Evolutionary conservation across 768 basidiomycete genomes (phyloP).

Genomic region (Gloeophyllum trabeum): DNA sequence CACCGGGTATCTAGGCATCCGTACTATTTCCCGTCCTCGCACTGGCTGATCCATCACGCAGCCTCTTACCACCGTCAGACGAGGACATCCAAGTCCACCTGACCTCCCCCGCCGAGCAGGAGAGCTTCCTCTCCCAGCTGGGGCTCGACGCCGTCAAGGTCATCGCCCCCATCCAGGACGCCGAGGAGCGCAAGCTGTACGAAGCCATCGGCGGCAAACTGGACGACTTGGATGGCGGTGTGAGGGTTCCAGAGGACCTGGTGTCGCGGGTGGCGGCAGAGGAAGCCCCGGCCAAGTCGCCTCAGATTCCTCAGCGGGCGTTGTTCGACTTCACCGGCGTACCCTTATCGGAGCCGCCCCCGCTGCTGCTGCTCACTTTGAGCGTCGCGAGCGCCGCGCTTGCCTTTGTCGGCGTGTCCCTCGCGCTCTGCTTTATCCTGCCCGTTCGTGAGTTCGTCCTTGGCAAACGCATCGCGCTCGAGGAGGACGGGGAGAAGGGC

Average conservation of each 20-base stretch:
- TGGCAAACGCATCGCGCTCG: conserved; percentile 9
- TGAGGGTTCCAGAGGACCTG: not conserved
- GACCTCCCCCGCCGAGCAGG: conserved; percentile 18
- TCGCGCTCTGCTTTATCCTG: conserved; percentile 14
- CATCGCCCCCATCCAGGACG: conserved; percentile 14
- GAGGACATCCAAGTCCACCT: conserved; percentile 19
- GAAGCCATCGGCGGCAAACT: conserved; percentile 12
- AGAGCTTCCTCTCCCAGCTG: conserved; percentile 17
- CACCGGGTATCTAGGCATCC: conserved; percentile 20
- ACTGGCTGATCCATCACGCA: not conserved
- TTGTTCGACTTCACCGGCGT: too few relatives aligned
- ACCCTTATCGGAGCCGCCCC: not conserved
- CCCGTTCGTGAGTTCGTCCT: too few relatives aligned
- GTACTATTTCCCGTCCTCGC: not conserved
- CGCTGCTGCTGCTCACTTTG: not conserved
- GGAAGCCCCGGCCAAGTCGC: not conserved
- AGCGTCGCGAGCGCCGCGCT: conserved; percentile 2
- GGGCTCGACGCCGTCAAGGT: conserved; percentile 17
- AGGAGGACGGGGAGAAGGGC: too few relatives aligned
- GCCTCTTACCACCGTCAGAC: conserved; percentile 5
- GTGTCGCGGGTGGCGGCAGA: not conserved
- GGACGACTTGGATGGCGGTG: conserved; percentile 11
- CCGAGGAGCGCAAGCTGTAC: conserved; percentile 16
- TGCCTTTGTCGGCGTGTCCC: conserved; percentile 12
- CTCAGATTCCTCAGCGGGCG: not conserved